phyloP scores from a whole-genome alignment of 192 early-diverging fungal genomes.

The Chytriomyces confervae region DNA sequence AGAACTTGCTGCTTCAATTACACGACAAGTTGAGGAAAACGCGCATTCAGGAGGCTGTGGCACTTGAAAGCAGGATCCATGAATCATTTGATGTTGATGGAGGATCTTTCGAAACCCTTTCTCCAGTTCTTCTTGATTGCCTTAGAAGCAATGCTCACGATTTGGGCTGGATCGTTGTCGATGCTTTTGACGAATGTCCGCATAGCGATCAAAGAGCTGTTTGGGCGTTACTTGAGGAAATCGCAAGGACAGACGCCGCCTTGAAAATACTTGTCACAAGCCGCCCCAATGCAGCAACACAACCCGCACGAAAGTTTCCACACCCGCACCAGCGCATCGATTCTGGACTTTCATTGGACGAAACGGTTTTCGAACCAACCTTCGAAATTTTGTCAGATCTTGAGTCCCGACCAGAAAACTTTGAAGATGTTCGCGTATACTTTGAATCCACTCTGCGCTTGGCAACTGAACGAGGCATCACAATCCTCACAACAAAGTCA shows the following conservation, averaged over 20 bases:
- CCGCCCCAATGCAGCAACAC: not conserved
- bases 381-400: not conserved
- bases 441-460: constrained; percentile 15
- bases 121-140: not conserved
- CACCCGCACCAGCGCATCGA: not conserved
- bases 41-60: no score
- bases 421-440: constrained; percentile 1
- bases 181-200: constrained; percentile 24
- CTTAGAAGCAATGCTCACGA: not conserved
- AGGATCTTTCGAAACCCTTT: not conserved
- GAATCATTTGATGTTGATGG: no score
- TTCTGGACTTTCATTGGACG: constrained; percentile 1
- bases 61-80: no score
- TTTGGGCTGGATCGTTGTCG: constrained; percentile 5
- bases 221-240: not conserved
- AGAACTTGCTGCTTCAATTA: no score
- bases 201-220: not conserved
- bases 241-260: not conserved
- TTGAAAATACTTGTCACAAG: constrained; percentile 11
- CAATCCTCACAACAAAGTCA: not conserved
- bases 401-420: not conserved
- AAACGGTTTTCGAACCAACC: not conserved
- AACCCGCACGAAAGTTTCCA: no score
- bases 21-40: no score
- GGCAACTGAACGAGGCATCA: constrained; percentile 9